Conservation (phyloP, 2,329 filamentous ascomycete species). For the Berkeleyomyces rouxiae region DNA sequence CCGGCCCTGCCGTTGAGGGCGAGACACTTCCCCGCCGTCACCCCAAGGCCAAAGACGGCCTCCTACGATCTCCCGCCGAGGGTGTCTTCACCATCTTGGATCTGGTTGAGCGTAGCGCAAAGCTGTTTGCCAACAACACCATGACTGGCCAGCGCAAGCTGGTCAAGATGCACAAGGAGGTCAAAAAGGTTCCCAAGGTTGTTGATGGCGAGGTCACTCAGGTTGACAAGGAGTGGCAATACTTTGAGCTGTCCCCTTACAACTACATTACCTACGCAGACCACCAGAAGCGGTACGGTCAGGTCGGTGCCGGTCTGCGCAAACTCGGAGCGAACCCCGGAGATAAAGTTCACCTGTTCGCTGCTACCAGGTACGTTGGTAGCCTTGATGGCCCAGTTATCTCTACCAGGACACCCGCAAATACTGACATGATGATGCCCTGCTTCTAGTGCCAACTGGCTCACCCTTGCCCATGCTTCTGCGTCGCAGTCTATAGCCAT, state of each 20-base stretch:
- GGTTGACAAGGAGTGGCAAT: conserved; percentile 83
- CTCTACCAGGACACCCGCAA: neutral
- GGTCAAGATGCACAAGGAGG: conserved; percentile 63
- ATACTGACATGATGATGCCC: conserved; percentile 14
- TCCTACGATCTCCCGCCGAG: conserved; percentile 47
- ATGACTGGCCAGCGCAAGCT: conserved; percentile 58
- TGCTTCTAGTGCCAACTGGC: conserved; percentile 53
- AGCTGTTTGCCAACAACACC: conserved; percentile 42
- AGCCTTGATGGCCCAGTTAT: neutral
- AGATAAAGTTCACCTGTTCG: conserved; percentile 66
- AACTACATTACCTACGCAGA: conserved; percentile 63
- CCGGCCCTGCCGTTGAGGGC: conserved; percentile 52
- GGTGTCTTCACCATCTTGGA: conserved; percentile 66
- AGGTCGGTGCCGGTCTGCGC: conserved; percentile 56
- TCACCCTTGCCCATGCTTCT: conserved; percentile 61
- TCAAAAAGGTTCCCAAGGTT: conserved; percentile 78
- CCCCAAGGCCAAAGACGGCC: conserved; percentile 50
- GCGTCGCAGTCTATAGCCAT: conserved; percentile 77
- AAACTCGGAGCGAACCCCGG: conserved; percentile 52
- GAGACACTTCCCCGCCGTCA: conserved; percentile 75
- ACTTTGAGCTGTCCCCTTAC: conserved; percentile 68
- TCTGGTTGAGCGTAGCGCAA: conserved; percentile 53
- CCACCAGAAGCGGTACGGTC: conserved; percentile 53
- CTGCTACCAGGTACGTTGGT: conserved; percentile 51
- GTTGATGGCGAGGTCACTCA: conserved; percentile 64